Conservation (phyloP, 2,329 filamentous ascomycete genomes). For the Grosmannia clavigera region DNA sequence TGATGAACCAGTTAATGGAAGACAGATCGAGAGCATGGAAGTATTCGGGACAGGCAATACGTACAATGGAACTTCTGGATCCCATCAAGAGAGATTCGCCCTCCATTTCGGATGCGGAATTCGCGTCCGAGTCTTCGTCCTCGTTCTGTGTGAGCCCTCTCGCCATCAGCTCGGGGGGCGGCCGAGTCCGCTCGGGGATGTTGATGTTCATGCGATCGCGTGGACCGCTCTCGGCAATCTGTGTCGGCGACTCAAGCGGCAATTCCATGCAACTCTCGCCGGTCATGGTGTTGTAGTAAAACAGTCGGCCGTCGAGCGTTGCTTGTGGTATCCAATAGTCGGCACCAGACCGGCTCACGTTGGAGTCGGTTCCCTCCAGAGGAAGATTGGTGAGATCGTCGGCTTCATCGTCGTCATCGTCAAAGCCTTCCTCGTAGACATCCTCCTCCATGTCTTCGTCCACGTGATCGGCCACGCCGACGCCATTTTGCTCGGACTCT, state of each 20-base stretch:
- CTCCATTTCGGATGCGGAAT: constrained; percentile 77
- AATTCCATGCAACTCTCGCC: constrained; percentile 91
- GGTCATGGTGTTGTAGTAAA: constrained; percentile 97
- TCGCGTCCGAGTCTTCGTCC: constrained; percentile 74
- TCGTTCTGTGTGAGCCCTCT: constrained; percentile 71
- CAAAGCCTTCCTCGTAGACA: constrained; percentile 52
- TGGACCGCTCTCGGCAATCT: constrained; percentile 69
- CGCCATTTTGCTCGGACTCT: constrained; percentile 44
- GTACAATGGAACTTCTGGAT: constrained; percentile 57
- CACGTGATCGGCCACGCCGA: constrained; percentile 38
- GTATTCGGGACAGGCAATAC: constrained; percentile 11
- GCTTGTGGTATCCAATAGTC: constrained; percentile 99
- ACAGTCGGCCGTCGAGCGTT: constrained; percentile 81
- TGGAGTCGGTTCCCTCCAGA: constrained; percentile 50
- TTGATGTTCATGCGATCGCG: constrained; percentile 78
- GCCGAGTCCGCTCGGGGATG: constrained; percentile 79
- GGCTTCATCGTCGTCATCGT: constrained; percentile 46
- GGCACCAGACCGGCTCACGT: constrained; percentile 63
- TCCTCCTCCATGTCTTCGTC: constrained; percentile 58
- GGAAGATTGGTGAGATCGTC: constrained; percentile 39
- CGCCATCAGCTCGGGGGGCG: constrained; percentile 83
- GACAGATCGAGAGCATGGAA: background rate
- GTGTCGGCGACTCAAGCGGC: constrained; percentile 79
- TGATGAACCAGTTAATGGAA: background rate
- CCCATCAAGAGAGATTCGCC: constrained; percentile 60